Evolutionary conservation across 169 alveolate species (phyloP), one percentile per base, ranked within the genome.

Genomic region (Plasmodium vivax): DNA sequence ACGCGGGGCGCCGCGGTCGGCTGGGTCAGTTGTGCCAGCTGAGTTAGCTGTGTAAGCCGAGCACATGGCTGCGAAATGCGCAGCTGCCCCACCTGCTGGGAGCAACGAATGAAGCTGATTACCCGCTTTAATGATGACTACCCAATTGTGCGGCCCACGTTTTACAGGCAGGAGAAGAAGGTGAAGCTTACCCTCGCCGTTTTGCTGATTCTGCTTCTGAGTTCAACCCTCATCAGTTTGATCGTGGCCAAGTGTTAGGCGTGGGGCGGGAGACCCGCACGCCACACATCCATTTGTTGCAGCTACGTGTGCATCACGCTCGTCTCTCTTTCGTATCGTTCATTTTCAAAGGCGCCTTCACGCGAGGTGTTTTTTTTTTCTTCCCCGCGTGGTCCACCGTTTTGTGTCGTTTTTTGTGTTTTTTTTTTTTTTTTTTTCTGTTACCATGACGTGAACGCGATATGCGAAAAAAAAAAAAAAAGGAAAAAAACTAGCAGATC

Each of bases 191-290:
- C 43, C 38, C 32, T 74, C 27, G 2, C 38, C 14, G 19, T 34
- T 30, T 47, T 85, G 68, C 30, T 51, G 82, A 47, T 34, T n/a
- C 71, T 85, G 34, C 62, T 75, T 27, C 54, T 74, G 41, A 75
- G 45, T 45, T 73, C 72, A 4, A 47, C 85, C 23, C 23, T 85
- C 27, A 38, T 36, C 41, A 75, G 75, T 5, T 8, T 85, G 23
- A 34, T 85, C 34, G 23, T 85, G 58, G 23, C 81, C 23, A 85
- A 85, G 58, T 85, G 93, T 56, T 85, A 85, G 23, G 62, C 14
- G 62, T 51, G 1, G 62, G 41, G 14, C 6, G 10, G 51, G 10
- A 30, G 47, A 54, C 73, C 16, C 58, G 80, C 71, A 83, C 1
- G 38, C n/a, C 77, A 68, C 23, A 23, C 16, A 38, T 68, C 19